Evolutionary conservation across 1,284 basidiomycete species (phyloP).

Genomic region (Abortiporus biennis): DNA sequence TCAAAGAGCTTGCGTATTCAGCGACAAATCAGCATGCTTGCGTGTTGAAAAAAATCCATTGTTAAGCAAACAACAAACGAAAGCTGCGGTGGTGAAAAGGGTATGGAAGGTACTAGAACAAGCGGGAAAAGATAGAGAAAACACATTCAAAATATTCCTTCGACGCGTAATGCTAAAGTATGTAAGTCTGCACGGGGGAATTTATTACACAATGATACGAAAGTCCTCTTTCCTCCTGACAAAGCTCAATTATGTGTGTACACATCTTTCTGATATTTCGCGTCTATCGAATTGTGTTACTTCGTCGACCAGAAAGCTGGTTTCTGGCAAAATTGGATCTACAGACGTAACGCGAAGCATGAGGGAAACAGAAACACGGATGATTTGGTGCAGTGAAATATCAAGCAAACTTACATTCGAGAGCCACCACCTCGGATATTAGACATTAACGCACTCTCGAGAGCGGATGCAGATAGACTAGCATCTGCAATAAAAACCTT

Average conservation of each 20-base stretch:
- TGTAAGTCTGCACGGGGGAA: too few relatives aligned
- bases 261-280: too few relatives aligned
- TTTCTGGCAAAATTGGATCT: constrained; percentile 15
- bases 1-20: constrained; percentile 10
- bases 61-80: background rate
- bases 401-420: constrained; percentile 51
- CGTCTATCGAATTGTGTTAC: too few relatives aligned
- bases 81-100: background rate
- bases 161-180: too few relatives aligned
- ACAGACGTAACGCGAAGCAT: background rate
- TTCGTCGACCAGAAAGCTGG: constrained; percentile 9
- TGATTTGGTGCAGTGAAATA: too few relatives aligned
- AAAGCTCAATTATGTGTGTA: too few relatives aligned
- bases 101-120: constrained; percentile 11
- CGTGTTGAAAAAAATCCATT: constrained; percentile 2
- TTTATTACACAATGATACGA: too few relatives aligned
- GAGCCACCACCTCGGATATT: constrained; percentile 50
- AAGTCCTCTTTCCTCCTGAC: too few relatives aligned
- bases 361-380: constrained; percentile 1
- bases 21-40: too few relatives aligned
- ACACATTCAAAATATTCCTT: background rate
- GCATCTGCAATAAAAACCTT: constrained; percentile 42
- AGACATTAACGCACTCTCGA: constrained; percentile 71
- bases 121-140: constrained; percentile 4
- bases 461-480: constrained; percentile 64